Conservation (phyloP, 1,139 yeast genomes). For the Blastobotrys raffinosifermentans region DNA sequence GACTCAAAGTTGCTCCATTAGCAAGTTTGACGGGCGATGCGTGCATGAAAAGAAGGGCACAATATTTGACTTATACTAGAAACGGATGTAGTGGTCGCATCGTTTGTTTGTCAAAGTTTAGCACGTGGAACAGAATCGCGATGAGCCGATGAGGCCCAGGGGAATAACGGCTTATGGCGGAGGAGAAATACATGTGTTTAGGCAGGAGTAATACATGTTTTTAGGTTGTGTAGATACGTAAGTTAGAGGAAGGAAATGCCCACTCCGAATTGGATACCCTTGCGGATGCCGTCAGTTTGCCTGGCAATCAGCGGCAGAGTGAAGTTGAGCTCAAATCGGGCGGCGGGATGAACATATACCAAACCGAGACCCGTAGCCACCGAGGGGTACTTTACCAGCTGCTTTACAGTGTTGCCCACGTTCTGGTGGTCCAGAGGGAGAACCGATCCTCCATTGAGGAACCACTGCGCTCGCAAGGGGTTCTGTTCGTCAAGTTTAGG, state of each 20-base stretch:
- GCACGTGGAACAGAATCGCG: no score
- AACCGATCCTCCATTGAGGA: conserved; percentile 69
- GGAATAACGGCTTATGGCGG: no score
- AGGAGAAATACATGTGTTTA: no score
- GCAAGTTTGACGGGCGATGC: no score
- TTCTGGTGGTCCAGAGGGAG: conserved; percentile 38
- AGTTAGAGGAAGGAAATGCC: conserved; percentile 72
- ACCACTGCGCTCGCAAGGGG: conserved; percentile 63
- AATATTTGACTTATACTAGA: no score
- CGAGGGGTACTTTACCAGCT: conserved; percentile 31
- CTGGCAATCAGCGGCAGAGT: conserved; percentile 69
- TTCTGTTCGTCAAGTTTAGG: conserved; percentile 51
- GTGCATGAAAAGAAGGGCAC: no score
- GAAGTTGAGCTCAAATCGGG: conserved; percentile 85
- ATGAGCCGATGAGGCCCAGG: no score
- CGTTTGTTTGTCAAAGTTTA: no score
- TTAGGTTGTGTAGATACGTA: background rate
- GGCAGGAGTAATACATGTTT: background rate
- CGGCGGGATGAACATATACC: conserved; percentile 78
- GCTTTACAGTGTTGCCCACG: conserved; percentile 16
- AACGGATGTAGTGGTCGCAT: no score
- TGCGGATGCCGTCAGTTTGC: conserved; percentile 60
- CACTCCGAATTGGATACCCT: conserved; percentile 90
- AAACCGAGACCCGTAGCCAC: conserved; percentile 50
- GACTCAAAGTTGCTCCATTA: no score